phyloP scores from a whole-genome alignment of 2,329 filamentous ascomycete genomes.

The Rachicladosporium sp. region DNA sequence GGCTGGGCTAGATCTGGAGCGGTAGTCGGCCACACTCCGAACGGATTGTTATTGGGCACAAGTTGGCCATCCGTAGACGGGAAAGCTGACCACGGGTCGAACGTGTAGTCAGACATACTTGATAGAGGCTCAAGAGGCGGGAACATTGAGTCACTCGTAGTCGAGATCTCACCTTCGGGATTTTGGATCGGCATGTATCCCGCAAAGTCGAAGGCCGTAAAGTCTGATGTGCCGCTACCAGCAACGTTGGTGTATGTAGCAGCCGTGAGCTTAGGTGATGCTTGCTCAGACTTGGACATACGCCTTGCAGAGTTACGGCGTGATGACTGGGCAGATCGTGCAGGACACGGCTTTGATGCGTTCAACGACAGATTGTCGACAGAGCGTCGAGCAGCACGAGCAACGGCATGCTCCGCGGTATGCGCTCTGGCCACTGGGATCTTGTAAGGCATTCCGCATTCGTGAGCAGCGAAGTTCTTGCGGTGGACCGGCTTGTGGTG shows the following conservation, averaged over 20 bases:
- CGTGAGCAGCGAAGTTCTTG: slow-evolving; percentile 52
- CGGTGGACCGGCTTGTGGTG: slow-evolving; percentile 54
- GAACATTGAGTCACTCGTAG: slow-evolving; percentile 12
- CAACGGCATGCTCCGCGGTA: slow-evolving; percentile 32
- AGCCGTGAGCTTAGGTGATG: slow-evolving; percentile 15
- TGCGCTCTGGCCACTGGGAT: slow-evolving; percentile 46
- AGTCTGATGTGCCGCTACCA: slow-evolving; percentile 9
- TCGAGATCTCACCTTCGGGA: slow-evolving; percentile 14
- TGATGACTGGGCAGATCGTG: slow-evolving; percentile 3
- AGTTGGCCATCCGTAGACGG: slow-evolving; percentile 14
- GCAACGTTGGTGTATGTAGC: slow-evolving; percentile 7
- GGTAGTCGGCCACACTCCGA: slow-evolving; percentile 20
- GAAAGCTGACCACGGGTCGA: slow-evolving; percentile 20
- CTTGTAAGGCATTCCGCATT: slow-evolving; percentile 51
- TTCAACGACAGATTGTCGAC: slow-evolving; percentile 38
- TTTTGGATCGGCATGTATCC: slow-evolving; percentile 12
- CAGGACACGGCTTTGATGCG: slow-evolving; percentile 5
- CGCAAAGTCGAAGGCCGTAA: slow-evolving; percentile 16
- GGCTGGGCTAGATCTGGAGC: slow-evolving; percentile 19
- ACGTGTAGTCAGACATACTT: slow-evolving; percentile 14
- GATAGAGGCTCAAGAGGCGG: slow-evolving; percentile 17
- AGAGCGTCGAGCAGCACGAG: slow-evolving; percentile 34
- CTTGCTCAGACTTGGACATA: slow-evolving; percentile 21
- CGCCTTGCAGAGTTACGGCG: slow-evolving; percentile 9
- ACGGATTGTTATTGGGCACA: slow-evolving; percentile 22